Evolutionary conservation across 208 protist species (phyloP), one percentile per base, ranked within the genome.

Genomic region (Leishmania tropica): DNA sequence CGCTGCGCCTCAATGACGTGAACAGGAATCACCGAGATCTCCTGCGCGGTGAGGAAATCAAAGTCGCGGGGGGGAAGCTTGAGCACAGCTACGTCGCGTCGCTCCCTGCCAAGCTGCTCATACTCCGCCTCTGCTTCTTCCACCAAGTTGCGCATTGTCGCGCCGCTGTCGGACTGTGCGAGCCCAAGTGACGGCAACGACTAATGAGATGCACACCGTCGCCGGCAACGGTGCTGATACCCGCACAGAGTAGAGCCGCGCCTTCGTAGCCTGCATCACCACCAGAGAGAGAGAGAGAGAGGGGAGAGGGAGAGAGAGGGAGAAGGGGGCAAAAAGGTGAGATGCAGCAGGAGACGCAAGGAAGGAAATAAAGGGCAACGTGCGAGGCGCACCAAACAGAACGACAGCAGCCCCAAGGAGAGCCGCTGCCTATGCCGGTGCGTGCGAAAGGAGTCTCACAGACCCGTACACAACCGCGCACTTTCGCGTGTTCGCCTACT

Each of bases 11-110:
- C 92, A n/a, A 95, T 80, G 19, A 85, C 70, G 78, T 93, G 83
- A 40, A 94, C 80, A 35, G 92, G 90, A 2, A 88, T 58, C 5
- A 53, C 68, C 19, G 42, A 0, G 19, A 62, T 60, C 76, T 87
- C 84, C 60, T 71, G 47, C 35, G 84, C 81, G 5, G 83, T 92
- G 15, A 88, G 40, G 65, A 96, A 96, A 75, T 96, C 88, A 80
- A 93, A 96, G n/a, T 81, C 40, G 42, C 56, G 17, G 42, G 62
- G 81, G 17, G 47, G 70, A 19, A 84, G 76, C 51, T 73, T 75
- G 7, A 70, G 68, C 19, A 75, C 75, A 19, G 8, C 51, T 42
- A 71, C 53, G 11, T 21, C 15, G 28, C 67, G 68, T 51, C 60
- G 53, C 24, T 62, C 51, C 24, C 60, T 21, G 1, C 37, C 51